phyloP scores from a whole-genome alignment of 75 land plant genomes.

The Pinus taeda region DNA sequence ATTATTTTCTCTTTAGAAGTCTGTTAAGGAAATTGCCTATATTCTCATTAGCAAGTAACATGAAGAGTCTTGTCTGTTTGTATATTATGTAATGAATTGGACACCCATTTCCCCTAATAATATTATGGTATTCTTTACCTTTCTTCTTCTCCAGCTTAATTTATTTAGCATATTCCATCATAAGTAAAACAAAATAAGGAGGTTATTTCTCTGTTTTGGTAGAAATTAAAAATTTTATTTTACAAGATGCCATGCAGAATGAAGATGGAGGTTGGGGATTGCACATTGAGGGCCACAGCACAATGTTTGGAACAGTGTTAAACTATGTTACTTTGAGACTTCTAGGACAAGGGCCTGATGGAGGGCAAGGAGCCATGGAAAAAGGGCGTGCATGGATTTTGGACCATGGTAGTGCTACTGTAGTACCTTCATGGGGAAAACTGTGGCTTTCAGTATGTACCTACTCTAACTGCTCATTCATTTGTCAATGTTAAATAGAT shows the following conservation, averaged over 20 bases:
- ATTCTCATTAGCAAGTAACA: no score
- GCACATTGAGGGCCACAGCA: slow-evolving; percentile 94
- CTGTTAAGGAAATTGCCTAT: no score
- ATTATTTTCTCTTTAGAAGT: slow-evolving; percentile 5
- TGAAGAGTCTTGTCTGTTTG: no score
- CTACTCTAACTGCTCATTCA: not conserved
- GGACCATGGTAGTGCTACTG: slow-evolving; percentile 88
- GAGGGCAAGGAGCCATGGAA: slow-evolving; percentile 71
- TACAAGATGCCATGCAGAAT: slow-evolving; percentile 29
- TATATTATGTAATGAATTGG: no score
- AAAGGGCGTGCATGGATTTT: slow-evolving; percentile 84
- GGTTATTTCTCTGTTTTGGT: no score
- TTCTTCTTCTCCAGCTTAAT: no score
- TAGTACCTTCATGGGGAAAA: slow-evolving; percentile 98
- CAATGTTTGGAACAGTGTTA: slow-evolving; percentile 92
- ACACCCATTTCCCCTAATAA: no score
- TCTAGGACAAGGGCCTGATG: slow-evolving; percentile 80
- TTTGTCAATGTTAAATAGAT: no score
- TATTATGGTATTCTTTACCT: no score
- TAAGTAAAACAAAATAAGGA: no score
- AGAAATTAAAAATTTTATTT: no score
- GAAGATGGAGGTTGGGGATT: slow-evolving; percentile 99
- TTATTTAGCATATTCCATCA: no score
- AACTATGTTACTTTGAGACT: slow-evolving; percentile 87
- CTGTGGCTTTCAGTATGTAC: slow-evolving; percentile 89